Evolutionary conservation across 805 yeast genomes (phyloP).

Genomic region (Cyberlindnera euphorbiiphila): DNA sequence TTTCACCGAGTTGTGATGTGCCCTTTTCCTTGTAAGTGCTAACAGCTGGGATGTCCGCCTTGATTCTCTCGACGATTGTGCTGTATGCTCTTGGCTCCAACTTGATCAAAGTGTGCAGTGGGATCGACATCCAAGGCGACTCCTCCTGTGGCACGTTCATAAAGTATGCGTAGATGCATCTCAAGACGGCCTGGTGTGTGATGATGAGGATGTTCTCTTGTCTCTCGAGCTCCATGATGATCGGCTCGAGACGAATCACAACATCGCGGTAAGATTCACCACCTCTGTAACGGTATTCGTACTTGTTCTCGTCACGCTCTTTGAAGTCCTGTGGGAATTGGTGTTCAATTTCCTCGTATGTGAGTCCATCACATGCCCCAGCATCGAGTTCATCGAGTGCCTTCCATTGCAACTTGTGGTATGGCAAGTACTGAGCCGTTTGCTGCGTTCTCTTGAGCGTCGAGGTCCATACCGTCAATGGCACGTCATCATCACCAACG

Average conservation of each 20-base stretch:
- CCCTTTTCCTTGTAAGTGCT: slow-evolving; percentile 96
- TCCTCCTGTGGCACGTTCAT: slow-evolving; percentile 98
- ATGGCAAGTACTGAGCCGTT: slow-evolving; percentile 79
- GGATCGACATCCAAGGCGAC: slow-evolving; percentile 98
- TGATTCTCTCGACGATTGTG: slow-evolving; percentile 82
- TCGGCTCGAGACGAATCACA: slow-evolving; percentile 91
- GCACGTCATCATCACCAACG: slow-evolving; percentile 42
- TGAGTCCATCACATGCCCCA: slow-evolving; percentile 95
- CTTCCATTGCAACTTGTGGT: slow-evolving; percentile 87
- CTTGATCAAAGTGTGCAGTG: slow-evolving; percentile 89
- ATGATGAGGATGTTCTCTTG: slow-evolving; percentile 94
- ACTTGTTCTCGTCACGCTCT: slow-evolving; percentile 94
- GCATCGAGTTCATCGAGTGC: slow-evolving; percentile 97
- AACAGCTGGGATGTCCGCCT: slow-evolving; percentile 97
- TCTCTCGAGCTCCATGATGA: slow-evolving; percentile 96
- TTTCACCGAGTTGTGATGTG: slow-evolving; percentile 48
- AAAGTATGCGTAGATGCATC: slow-evolving; percentile 96
- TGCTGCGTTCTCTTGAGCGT: slow-evolving; percentile 89
- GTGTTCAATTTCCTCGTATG: slow-evolving; percentile 86
- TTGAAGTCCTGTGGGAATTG: slow-evolving; percentile 90
- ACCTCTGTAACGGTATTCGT: slow-evolving; percentile 92
- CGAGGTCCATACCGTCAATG: slow-evolving; percentile 93
- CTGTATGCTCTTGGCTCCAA: slow-evolving; percentile 94
- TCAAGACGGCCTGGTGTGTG: slow-evolving; percentile 94
- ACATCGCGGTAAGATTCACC: slow-evolving; percentile 97